Conservation (phyloP, 345 rosid genomes). For the Eucalyptus grandis region DNA sequence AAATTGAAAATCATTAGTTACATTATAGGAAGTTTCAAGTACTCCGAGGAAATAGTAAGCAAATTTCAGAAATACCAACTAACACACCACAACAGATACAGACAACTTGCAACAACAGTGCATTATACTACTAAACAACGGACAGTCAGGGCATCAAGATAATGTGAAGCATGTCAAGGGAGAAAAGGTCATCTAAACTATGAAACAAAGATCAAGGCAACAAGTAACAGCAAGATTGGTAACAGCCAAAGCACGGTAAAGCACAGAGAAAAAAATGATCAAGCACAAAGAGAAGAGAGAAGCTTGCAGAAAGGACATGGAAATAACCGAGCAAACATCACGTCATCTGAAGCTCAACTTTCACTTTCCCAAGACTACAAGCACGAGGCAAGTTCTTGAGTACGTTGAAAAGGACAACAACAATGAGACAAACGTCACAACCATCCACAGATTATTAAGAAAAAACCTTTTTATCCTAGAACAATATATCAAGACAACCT, state of each 20-base stretch:
- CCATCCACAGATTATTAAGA: not conserved
- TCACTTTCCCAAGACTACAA: not conserved
- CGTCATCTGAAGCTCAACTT: not conserved
- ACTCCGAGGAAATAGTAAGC: not conserved
- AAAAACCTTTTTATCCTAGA: not conserved
- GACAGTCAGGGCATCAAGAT: not conserved
- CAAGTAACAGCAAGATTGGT: not conserved
- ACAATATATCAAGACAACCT: not conserved
- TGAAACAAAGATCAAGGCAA: not conserved
- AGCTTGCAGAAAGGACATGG: not conserved
- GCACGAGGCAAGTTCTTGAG: not conserved
- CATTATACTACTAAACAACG: not conserved
- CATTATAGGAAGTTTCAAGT: not conserved
- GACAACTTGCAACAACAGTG: not conserved
- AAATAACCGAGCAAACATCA: not conserved
- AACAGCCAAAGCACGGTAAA: not conserved
- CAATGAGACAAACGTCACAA: not conserved
- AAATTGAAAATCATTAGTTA: not conserved
- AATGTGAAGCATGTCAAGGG: not conserved
- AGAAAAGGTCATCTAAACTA: not conserved
- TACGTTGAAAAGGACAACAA: not conserved
- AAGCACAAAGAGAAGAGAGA: not conserved
- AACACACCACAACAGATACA: not conserved
- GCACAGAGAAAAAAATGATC: not conserved
- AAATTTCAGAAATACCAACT: not conserved